Percentiles rank a stretch among this genome's conserved stretches.
Evolutionary conservation across 139 green algal species (phyloP).

Genomic region (Coccomyxa sp.): DNA sequence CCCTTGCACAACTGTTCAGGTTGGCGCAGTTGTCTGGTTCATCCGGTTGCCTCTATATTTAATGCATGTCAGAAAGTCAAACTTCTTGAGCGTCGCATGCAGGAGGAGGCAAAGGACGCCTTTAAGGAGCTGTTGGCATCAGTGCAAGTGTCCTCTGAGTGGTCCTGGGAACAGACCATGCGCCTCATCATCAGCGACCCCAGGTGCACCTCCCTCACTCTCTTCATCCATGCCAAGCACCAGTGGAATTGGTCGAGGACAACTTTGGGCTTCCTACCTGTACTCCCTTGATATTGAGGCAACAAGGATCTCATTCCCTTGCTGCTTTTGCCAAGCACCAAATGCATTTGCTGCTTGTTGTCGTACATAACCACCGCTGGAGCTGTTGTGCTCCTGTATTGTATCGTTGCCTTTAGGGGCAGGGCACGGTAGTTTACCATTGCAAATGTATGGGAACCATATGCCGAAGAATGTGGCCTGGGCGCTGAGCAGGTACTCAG

Average conservation of each 20-base stretch:
- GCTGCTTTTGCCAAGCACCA: too few relatives aligned
- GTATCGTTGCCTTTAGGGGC: background rate
- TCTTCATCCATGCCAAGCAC: too few relatives aligned
- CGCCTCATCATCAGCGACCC: conserved; percentile 62
- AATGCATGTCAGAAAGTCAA: too few relatives aligned
- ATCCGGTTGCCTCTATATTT: too few relatives aligned
- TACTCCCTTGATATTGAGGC: too few relatives aligned
- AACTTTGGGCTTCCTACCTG: too few relatives aligned
- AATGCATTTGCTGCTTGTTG: too few relatives aligned
- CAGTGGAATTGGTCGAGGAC: too few relatives aligned
- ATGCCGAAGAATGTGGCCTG: background rate
- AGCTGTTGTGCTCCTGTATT: background rate
- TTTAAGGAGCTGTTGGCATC: conserved; percentile 89
- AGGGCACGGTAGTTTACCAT: background rate
- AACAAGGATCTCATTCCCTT: too few relatives aligned
- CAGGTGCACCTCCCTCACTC: conserved; percentile 12
- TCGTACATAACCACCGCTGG: too few relatives aligned
- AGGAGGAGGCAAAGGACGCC: conserved; percentile 81
- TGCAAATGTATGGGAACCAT: background rate
- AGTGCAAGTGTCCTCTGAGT: conserved; percentile 44
- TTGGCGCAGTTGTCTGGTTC: too few relatives aligned
- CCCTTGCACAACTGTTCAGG: too few relatives aligned
- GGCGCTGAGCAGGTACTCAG: conserved; percentile 55
- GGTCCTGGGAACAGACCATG: conserved; percentile 81
- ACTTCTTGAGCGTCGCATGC: background rate